phyloP scores from a whole-genome alignment of 2,329 filamentous ascomycete genomes.

The Fusarium metavorans region DNA sequence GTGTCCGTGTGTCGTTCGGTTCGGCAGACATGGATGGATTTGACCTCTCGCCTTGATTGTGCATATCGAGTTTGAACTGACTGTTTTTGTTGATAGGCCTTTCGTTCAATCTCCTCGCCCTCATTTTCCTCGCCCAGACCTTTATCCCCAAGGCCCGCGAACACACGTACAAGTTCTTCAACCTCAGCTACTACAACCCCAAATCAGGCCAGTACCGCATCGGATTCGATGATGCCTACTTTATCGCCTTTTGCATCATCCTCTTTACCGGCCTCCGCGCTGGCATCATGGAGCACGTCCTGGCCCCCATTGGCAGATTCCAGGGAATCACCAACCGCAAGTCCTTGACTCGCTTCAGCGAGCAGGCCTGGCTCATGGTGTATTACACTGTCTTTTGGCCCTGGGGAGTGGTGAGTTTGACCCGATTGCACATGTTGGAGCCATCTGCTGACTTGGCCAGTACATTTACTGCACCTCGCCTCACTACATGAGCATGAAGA shows the following conservation, averaged over 20 bases:
- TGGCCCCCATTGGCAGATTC: slow-evolving; percentile 80
- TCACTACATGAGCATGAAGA: slow-evolving; percentile 81
- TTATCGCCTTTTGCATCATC: slow-evolving; percentile 84
- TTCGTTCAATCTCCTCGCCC: slow-evolving; percentile 85
- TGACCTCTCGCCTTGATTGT: slow-evolving; percentile 2
- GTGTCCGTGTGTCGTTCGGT: slow-evolving; percentile 12
- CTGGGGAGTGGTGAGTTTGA: slow-evolving; percentile 78
- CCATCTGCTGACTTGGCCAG: slow-evolving; percentile 56
- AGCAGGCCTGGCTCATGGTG: slow-evolving; percentile 91
- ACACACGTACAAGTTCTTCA: slow-evolving; percentile 89
- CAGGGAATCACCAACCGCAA: slow-evolving; percentile 83
- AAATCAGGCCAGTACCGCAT: slow-evolving; percentile 77
- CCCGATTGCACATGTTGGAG: not conserved
- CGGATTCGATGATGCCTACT: slow-evolving; percentile 83
- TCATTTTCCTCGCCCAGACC: slow-evolving; percentile 84
- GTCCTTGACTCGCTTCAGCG: slow-evolving; percentile 84
- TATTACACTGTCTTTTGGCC: slow-evolving; percentile 88
- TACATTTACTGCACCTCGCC: slow-evolving; percentile 83
- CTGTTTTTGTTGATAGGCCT: slow-evolving; percentile 65
- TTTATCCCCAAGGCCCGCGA: slow-evolving; percentile 83
- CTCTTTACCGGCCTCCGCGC: slow-evolving; percentile 90
- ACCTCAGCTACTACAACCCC: slow-evolving; percentile 84
- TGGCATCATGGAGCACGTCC: slow-evolving; percentile 85
- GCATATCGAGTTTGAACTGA: slow-evolving; percentile 27
- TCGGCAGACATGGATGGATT: slow-evolving; percentile 3